Base-by-base conservation (phyloP, 805 yeast genomes). In the Candida hispaniensis region DNA sequence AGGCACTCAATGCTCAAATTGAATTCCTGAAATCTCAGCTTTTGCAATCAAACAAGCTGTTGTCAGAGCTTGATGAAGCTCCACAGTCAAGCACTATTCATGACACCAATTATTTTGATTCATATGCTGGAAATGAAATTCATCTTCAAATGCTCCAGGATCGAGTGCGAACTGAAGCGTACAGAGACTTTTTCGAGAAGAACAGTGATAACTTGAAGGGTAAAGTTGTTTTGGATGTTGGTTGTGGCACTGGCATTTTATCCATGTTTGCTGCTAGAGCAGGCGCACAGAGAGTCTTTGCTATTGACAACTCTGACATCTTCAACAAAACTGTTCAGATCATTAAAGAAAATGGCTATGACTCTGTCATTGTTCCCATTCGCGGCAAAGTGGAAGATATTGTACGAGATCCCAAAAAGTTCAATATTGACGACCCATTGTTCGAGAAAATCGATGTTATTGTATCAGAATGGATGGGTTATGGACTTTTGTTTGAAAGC, bases 91-190 rank as follows among this genome's bases (percentile, higher is more conserved):
- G 30, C n/a, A 14, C 30, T 7, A 20, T 59, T 71, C 29, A 41
- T 23, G 94, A 82, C 52, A 88, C 81, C 57, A 94, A 88, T 58
- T 91, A 91, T 61, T 91, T 91, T 63, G 70, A 76, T 33, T 88
- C 97, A 3, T 91, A 91, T 52, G 96, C 88, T 56, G 96, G 88
- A 54, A 85, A 82, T 53, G 94, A 94, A 33, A 91, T 91, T 52
- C 99, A 91, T 55, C 97, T 91, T 61, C 96, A 88, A 61, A 91
- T 91, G 99, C 73, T 91, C 50, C 93, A 91, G 61, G 99, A 91
- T 57, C 71, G 81, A 30, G 83, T 83, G 14, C 75, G 99, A 59
- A 91, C 99, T 6, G 62, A 85, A 43, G 72, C 94, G 20, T 91
- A 91, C 63, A 68, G 97, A 50, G 78, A 79, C 44, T 94, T 96